Percentiles rank a stretch among this genome's conserved stretches.
Evolutionary conservation across 305 asterid species (phyloP).

Genomic region (Solanum hybrid): DNA sequence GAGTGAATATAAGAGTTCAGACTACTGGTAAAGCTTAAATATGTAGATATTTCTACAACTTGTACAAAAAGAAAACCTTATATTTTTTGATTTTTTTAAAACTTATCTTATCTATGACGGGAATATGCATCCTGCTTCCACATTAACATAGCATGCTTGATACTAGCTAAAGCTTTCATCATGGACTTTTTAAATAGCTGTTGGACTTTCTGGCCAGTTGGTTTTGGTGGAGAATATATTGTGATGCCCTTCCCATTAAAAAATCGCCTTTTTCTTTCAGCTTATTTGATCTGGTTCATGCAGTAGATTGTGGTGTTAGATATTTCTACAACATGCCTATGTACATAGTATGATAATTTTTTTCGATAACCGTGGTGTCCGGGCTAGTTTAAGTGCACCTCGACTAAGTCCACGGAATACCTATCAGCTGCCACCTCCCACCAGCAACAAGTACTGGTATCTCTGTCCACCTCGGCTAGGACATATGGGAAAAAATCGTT

Average conservation of each 20-base stretch:
- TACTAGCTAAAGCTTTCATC: neutral
- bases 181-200: neutral
- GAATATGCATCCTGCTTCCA: neutral
- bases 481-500: neutral
- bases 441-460: neutral
- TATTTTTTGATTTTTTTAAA: neutral
- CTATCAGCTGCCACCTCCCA: neutral
- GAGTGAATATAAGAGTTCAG: constrained; percentile 80
- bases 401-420: neutral
- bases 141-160: neutral
- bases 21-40: constrained; percentile 50
- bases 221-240: neutral
- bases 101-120: neutral
- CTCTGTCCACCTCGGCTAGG: neutral
- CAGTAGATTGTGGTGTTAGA: neutral
- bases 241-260: neutral
- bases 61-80: neutral
- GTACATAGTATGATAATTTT: neutral
- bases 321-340: neutral
- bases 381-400: neutral
- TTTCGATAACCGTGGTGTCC: neutral
- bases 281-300: neutral
- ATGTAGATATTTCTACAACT: neutral
- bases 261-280: neutral
- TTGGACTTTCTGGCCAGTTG: neutral